phyloP scores from a whole-genome alignment of 208 protist genomes.

The Balamuthia mandrillaris region DNA sequence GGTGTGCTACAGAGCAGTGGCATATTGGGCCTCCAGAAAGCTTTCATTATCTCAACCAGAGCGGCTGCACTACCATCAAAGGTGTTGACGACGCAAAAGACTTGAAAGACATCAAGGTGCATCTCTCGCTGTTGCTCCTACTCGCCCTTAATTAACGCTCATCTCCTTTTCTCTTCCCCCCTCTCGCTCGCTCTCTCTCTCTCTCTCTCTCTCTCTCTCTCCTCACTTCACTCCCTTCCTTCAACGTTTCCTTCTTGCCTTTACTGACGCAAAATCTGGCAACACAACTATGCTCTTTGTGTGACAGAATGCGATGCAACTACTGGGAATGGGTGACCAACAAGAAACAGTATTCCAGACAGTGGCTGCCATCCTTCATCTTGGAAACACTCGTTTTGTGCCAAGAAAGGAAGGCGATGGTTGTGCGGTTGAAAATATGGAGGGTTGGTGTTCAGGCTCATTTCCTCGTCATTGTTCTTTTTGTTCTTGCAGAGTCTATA shows the following conservation, averaged over 20 bases:
- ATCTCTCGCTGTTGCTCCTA: not conserved
- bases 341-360: constrained; percentile 21
- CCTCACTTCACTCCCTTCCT: not conserved
- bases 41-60: constrained; percentile 76
- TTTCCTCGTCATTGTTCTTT: not conserved
- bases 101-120: constrained; percentile 69
- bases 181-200: not conserved
- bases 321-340: constrained; percentile 15
- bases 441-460: not conserved
- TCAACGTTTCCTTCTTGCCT: not conserved
- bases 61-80: constrained; percentile 53
- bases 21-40: constrained; percentile 46
- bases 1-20: not conserved
- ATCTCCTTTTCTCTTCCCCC: not conserved
- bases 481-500: not conserved
- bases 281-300: not conserved
- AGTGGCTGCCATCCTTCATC: constrained; percentile 2
- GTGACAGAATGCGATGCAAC: not conserved
- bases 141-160: not conserved
- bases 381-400: constrained; percentile 34
- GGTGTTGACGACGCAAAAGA: constrained; percentile 76
- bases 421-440: constrained; percentile 2
- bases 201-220: not conserved
- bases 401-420: constrained; percentile 1
- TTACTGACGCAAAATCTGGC: not conserved